Percentiles rank a stretch among this genome's conserved stretches.
Conservation (phyloP, 345 rosid genomes). For the Arabidopsis suecica region DNA sequence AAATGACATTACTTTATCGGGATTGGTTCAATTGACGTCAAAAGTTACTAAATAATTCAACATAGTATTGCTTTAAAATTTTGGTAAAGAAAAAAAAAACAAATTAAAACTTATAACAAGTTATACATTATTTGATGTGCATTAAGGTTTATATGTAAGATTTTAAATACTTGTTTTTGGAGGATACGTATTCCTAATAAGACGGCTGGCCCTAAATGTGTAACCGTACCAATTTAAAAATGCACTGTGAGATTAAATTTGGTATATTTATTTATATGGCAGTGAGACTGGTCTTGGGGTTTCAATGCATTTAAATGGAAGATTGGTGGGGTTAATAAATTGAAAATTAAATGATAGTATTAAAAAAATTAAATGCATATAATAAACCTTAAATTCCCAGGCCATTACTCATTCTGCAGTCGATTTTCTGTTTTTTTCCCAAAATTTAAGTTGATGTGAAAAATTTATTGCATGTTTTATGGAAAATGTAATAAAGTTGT, state of each 20-base stretch:
- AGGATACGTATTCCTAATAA: constrained; percentile 34
- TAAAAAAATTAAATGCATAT: background rate
- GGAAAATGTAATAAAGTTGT: background rate
- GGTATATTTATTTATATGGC: constrained; percentile 36
- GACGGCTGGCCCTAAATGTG: constrained; percentile 38
- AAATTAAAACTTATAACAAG: too few species aligned
- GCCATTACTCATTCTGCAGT: constrained; percentile 30
- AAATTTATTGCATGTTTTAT: constrained; percentile 7
- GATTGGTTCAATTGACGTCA: constrained; percentile 31
- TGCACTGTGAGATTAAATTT: constrained; percentile 25
- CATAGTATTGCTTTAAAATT: too few species aligned
- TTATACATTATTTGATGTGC: too few species aligned
- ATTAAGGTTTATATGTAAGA: background rate
- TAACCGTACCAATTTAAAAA: constrained; percentile 32
- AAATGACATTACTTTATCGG: constrained; percentile 37
- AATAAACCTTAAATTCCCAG: constrained; percentile 43
- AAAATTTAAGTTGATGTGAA: background rate
- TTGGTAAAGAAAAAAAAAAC: too few species aligned
- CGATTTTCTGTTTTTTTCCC: background rate
- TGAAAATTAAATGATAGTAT: constrained; percentile 18
- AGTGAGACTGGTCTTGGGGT: constrained; percentile 44
- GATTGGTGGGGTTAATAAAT: constrained; percentile 42
- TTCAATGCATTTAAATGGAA: constrained; percentile 39
- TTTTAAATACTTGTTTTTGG: background rate
- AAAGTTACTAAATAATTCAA: background rate